Evolutionary conservation across 371 early-diverging fungal species (phyloP), one percentile per base, ranked within the genome.

Genomic region (Conidiobolus coronatus): DNA sequence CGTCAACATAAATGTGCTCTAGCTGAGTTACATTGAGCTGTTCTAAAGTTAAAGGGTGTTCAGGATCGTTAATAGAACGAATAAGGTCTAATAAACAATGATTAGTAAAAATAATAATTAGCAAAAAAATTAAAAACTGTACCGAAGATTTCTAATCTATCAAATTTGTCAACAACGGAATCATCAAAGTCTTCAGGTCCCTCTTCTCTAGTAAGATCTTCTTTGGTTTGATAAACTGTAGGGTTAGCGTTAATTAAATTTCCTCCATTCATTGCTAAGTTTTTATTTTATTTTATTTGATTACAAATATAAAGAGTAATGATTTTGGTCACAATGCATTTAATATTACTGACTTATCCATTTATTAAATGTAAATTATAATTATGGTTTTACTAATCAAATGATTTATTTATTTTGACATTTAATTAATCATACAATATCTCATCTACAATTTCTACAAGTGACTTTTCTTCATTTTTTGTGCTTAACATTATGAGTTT

Each of bases 21-120:
- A 67, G 61, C 54, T 85, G 87, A 19, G 86, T 73, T 12, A 96
- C 92, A 60, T 89, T 86, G 34, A 93, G 75, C 58, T 93, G 91
- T 60, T 93, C 97, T 22, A 93, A 66, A 8, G 93, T 88, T 48
- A 92, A 66, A 45, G 96, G 91, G 65, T 99, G 97, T 62, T 99
- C 99, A 3, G 99, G 99, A 62, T 99, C 99, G 55, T 86, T 88
- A 61, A 99, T 98, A 54, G 87, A 77, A 24, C 96, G 75, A 51
- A 99, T 85, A 29, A 98, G 68, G 50, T 98, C 89, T 67, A 54
- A 8, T 4, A n/a, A 20, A 24, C 45, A 18, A 17, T 38, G 15
- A 14, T 29, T 14, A 41, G 23, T 7, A 49, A 42, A 22, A 43
- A 5, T 19, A 43, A 14, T 36, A 36, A 7, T 36, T 6, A 29